Conservation (phyloP, 768 basidiomycete genomes). For the Mycena vitilis region DNA sequence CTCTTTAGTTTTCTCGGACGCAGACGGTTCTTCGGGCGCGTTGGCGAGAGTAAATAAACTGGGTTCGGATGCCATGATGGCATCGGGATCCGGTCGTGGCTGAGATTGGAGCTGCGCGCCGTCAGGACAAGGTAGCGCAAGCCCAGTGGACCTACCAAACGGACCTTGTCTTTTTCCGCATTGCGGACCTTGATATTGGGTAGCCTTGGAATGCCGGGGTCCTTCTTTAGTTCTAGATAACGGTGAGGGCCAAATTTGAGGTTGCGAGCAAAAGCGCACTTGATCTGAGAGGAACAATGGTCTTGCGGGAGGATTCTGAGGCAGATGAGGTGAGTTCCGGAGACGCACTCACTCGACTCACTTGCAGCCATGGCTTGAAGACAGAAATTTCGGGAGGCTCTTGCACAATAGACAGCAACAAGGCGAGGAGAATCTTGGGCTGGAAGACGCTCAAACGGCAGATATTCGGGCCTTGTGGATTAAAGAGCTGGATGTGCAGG, state of each 20-base stretch:
- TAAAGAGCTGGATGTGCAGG: neutral
- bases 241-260: conserved; percentile 3
- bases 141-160: conserved; percentile 48
- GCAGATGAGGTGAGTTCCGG: neutral
- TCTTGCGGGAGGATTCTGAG: conserved; percentile 31
- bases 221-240: conserved; percentile 81
- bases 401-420: conserved; percentile 1
- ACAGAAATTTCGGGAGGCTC: conserved; percentile 4
- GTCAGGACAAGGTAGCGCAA: conserved; percentile 18
- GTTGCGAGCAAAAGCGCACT: conserved; percentile 24
- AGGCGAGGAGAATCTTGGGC: neutral
- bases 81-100: conserved; percentile 60
- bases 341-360: neutral
- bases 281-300: conserved; percentile 32
- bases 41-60: conserved; percentile 71
- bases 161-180: conserved; percentile 60
- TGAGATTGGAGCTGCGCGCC: conserved; percentile 37
- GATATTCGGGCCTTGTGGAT: neutral
- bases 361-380: conserved; percentile 27
- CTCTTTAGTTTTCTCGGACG: conserved; percentile 66
- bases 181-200: conserved; percentile 75
- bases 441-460: too few relatives aligned
- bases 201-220: conserved; percentile 88
- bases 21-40: conserved; percentile 52
- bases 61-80: conserved; percentile 80